Percentiles rank a stretch among this genome's conserved stretches.
Evolutionary conservation across 176 grass and related monocot species (phyloP).

Genomic region (Stipa capillata): DNA sequence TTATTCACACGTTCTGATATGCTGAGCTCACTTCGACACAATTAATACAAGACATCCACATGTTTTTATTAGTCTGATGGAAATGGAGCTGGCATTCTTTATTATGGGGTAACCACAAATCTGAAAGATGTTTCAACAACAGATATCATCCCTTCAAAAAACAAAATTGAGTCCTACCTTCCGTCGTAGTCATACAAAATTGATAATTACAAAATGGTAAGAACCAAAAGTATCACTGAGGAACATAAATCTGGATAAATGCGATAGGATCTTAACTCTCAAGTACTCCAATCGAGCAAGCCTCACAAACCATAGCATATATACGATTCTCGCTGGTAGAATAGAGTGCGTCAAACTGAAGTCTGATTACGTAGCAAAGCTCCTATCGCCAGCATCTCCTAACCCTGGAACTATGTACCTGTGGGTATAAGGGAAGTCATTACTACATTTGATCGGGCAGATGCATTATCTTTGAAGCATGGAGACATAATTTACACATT

Average conservation of each 20-base stretch:
- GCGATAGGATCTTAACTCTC: background rate
- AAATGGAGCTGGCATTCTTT: background rate
- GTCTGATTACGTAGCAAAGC: slow-evolving; percentile 56
- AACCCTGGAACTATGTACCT: slow-evolving; percentile 94
- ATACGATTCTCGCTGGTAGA: background rate
- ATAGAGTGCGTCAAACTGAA: too few relatives aligned
- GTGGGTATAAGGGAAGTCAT: background rate
- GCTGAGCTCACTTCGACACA: background rate
- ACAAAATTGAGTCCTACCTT: too few relatives aligned
- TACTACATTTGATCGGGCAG: background rate
- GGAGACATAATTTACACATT: background rate
- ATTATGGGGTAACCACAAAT: background rate
- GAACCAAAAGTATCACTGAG: background rate
- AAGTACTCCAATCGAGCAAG: background rate
- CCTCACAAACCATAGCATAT: background rate
- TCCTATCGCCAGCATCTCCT: slow-evolving; percentile 96
- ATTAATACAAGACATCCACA: too few relatives aligned
- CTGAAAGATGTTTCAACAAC: background rate
- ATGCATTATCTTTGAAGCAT: background rate
- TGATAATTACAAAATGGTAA: slow-evolving; percentile 14
- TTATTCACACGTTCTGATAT: background rate
- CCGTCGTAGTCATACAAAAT: slow-evolving; percentile 25
- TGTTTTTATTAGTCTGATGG: background rate
- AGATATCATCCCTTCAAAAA: too few relatives aligned
- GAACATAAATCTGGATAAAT: background rate